Conservation (phyloP, 192 early-diverging fungal species). For the Coemansia sp. region DNA sequence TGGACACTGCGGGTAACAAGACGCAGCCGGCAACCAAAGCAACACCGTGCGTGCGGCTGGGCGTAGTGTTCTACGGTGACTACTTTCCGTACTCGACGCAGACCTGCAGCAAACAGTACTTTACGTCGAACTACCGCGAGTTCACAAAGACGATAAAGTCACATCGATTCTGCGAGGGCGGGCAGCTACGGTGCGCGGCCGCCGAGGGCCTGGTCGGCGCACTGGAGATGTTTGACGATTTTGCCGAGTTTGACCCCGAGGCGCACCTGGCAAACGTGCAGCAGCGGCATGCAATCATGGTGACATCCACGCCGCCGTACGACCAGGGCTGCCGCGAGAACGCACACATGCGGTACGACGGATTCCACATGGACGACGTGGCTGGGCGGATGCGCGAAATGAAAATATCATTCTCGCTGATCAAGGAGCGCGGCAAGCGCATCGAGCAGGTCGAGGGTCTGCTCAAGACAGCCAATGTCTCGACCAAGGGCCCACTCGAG, state of each 20-base stretch:
- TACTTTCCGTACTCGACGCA: constrained; percentile 50
- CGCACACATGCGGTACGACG: constrained; percentile 46
- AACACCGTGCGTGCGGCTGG: constrained; percentile 47
- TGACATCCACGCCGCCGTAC: constrained; percentile 48
- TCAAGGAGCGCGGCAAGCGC: constrained; percentile 40
- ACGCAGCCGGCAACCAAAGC: constrained; percentile 31
- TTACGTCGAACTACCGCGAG: constrained; percentile 54
- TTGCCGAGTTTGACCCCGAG: constrained; percentile 48
- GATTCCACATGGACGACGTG: constrained; percentile 38
- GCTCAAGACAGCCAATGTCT: constrained; percentile 34
- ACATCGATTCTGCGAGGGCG: constrained; percentile 45
- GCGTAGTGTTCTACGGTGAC: constrained; percentile 53
- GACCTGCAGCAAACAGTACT: constrained; percentile 49
- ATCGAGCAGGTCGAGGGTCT: constrained; percentile 41
- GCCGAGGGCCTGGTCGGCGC: constrained; percentile 50
- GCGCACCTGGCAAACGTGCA: constrained; percentile 38
- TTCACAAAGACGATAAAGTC: constrained; percentile 48
- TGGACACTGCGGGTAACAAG: constrained; percentile 28
- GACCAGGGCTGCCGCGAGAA: constrained; percentile 43
- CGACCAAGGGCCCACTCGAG: constrained; percentile 28
- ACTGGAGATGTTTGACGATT: constrained; percentile 54
- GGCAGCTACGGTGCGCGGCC: constrained; percentile 44
- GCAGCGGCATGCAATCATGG: constrained; percentile 47
- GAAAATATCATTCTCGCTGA: constrained; percentile 50
- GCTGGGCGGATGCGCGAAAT: constrained; percentile 47